Conservation (phyloP, 2,329 filamentous ascomycete genomes). For the Orbilia blumenaviensis region DNA sequence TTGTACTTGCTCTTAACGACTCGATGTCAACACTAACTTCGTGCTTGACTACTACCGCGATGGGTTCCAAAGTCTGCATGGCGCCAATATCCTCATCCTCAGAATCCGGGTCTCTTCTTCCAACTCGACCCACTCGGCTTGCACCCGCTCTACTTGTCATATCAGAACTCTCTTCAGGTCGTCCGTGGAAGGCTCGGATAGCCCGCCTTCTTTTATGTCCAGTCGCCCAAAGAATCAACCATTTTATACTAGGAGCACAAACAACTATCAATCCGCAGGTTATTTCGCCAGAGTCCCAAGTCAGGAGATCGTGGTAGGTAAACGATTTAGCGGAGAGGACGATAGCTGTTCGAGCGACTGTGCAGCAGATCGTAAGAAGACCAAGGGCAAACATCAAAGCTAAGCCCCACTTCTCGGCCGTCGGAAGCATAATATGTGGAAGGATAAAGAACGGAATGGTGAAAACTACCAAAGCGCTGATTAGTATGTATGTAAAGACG, state of each 20-base stretch:
- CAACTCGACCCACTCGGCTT: conserved; percentile 7
- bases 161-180: conserved; percentile 28
- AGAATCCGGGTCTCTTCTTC: conserved; percentile 5
- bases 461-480: conserved; percentile 19
- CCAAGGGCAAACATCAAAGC: conserved; percentile 50
- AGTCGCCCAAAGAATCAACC: conserved; percentile 46
- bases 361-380: conserved; percentile 42
- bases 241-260: conserved; percentile 52
- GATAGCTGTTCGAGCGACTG: conserved; percentile 42
- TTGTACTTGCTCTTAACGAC: conserved; percentile 32
- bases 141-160: conserved; percentile 26
- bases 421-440: conserved; percentile 50
- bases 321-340: conserved; percentile 45
- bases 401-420: conserved; percentile 46
- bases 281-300: conserved; percentile 52
- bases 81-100: conserved; percentile 38
- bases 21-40: conserved; percentile 48
- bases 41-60: conserved; percentile 40
- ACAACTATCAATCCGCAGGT: conserved; percentile 45
- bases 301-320: conserved; percentile 47
- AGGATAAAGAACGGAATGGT: conserved; percentile 51
- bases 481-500: neutral
- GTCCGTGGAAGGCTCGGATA: conserved; percentile 49
- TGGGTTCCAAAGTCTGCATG: conserved; percentile 33
- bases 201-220: conserved; percentile 40